phyloP scores from a whole-genome alignment of 148 eudicot species.

The Rhododendron simsii region DNA sequence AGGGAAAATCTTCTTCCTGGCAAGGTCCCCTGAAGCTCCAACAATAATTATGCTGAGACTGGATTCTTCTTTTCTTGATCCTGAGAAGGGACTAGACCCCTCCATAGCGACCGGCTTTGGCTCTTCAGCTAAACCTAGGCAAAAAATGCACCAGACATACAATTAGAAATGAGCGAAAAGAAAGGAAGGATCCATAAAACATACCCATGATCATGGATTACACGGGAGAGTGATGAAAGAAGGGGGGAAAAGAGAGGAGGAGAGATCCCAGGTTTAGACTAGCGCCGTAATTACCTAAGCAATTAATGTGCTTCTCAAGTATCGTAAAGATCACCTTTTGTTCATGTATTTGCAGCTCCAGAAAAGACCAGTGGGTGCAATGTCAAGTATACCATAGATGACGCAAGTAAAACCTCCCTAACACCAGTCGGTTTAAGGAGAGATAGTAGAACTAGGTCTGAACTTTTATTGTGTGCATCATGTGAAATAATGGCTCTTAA shows the following conservation, averaged over 20 bases:
- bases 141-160: constrained; percentile 5
- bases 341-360: not conserved
- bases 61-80: constrained; percentile 27
- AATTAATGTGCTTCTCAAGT: not conserved
- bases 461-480: not conserved
- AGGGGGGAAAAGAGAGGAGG: not conserved
- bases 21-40: constrained; percentile 95
- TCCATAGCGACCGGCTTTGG: constrained; percentile 20
- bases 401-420: not conserved
- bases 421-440: not conserved
- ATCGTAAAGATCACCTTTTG: not conserved
- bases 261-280: not conserved
- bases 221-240: not conserved
- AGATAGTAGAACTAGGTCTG: not conserved
- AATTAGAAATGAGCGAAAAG: constrained; percentile 10
- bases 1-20: constrained; percentile 89
- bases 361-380: not conserved
- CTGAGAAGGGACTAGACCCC: constrained; percentile 17
- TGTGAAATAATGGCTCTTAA: not conserved
- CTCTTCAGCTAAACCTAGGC: constrained; percentile 41
- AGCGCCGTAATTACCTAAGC: not conserved
- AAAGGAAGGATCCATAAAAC: not conserved
- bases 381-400: not conserved
- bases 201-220: not conserved
- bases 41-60: constrained; percentile 74